Evolutionary conservation across 805 yeast species (phyloP), one percentile per base, ranked within the genome.

Genomic region (Wickerhamomyces chambardii): DNA sequence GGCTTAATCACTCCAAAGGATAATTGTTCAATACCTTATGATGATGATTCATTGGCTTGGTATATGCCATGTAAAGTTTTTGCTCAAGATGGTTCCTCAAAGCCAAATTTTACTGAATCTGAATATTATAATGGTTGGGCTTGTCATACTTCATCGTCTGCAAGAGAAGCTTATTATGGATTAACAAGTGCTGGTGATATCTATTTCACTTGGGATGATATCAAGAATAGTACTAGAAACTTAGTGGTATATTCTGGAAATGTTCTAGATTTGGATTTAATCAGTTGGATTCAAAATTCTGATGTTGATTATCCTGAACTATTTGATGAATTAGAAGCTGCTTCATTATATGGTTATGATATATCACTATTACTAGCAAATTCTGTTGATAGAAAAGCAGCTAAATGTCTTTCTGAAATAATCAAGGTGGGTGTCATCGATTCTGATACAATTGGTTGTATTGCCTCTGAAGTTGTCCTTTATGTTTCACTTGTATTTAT

Each of bases 1-100:
- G 79, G 77, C 27, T 61, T 89, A 34, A 81, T 92, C 37, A 67
- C 53, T 5, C 94, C 96, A 31, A 74, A 73, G 43, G 72, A 61
- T 4, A 71, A 78, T 50, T 72, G 84, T 46, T 48, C 80, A 0
- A 89, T 89, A 39, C 97, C 97, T 2, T 59, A 64, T 41, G 66
- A 72, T 37, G 70, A 72, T 24, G 78, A 73, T 17, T 67, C 72
- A 22, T 56, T 90, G 46, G 97, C 95, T 15, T 89, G 96, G 95
- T 92, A 92, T 60, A 86, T 89, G 80, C 97, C 98, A 4, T 92
- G 98, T 64, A 77, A 79, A 46, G 41, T 83, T 24, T 63, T 73
- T 35, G 58, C 63, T 29, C 81, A 75, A 46, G 84, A 85, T 53
- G 95, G 95, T 5, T 68, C 92, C 1, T 57, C 83, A 2, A 37